These are phyloP conservation scores for Plasmopara viticola DNA, from an alignment of 352 stramenopile species.

Conservation along the genomic window DNA sequence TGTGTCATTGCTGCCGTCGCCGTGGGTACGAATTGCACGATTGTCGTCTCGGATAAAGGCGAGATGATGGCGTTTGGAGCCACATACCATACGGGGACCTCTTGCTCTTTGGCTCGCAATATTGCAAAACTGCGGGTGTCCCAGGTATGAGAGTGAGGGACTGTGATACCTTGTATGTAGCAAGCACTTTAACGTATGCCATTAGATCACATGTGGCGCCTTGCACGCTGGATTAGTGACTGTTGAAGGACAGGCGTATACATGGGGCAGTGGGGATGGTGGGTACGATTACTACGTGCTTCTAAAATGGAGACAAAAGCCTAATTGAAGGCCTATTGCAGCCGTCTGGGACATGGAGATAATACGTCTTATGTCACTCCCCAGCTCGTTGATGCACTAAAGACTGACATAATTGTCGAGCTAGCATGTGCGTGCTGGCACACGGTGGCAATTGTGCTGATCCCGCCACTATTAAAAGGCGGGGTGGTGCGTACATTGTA, in stretches of 20 bases:
- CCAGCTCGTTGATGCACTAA: slow-evolving; percentile 63
- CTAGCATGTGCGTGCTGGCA: slow-evolving; percentile 85
- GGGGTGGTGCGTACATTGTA: slow-evolving; percentile 39
- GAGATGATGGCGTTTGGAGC: slow-evolving; percentile 63
- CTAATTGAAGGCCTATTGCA: slow-evolving; percentile 9
- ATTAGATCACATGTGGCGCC: slow-evolving; percentile 68
- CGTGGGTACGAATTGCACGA: slow-evolving; percentile 70
- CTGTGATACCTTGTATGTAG: background rate
- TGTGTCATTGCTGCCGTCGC: slow-evolving; percentile 50
- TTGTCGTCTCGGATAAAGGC: slow-evolving; percentile 43
- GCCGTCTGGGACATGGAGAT: slow-evolving; percentile 69
- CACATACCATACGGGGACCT: slow-evolving; percentile 53
- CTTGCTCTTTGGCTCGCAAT: slow-evolving; percentile 47
- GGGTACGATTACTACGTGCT: slow-evolving; percentile 32
- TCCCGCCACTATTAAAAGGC: slow-evolving; percentile 79
- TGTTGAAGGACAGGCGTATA: slow-evolving; percentile 60
- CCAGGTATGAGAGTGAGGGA: slow-evolving; percentile 30
- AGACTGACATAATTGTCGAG: slow-evolving; percentile 73
- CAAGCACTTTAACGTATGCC: background rate
- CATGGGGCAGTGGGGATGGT: slow-evolving; percentile 79
- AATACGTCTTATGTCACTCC: slow-evolving; percentile 63
- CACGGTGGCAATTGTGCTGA: slow-evolving; percentile 80
- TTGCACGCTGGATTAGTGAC: slow-evolving; percentile 78
- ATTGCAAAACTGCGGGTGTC: slow-evolving; percentile 51
- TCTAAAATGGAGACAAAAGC: background rate